Percentiles rank a stretch among this genome's conserved stretches.
phyloP scores from a whole-genome alignment of 169 alveolate species.

The Plasmodium gonderi region DNA sequence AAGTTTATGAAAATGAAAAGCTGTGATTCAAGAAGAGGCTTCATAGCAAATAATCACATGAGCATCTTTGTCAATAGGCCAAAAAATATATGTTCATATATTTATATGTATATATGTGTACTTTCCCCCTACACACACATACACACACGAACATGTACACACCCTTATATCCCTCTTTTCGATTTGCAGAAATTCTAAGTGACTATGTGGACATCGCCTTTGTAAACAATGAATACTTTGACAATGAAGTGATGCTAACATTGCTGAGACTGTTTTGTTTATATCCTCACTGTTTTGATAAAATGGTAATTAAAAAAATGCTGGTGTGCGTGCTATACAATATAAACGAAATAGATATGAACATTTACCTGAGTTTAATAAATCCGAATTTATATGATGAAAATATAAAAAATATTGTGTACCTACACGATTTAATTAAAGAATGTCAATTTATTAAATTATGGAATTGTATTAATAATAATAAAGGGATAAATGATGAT shows the following conservation, averaged over 20 bases:
- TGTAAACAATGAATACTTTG: slow-evolving; percentile 65
- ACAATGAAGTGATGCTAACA: slow-evolving; percentile 69
- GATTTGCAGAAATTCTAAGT: slow-evolving; percentile 28
- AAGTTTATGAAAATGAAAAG: no score
- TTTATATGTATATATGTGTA: not conserved
- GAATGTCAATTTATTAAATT: slow-evolving; percentile 50
- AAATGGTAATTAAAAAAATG: slow-evolving; percentile 46
- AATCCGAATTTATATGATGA: slow-evolving; percentile 66
- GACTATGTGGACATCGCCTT: slow-evolving; percentile 66
- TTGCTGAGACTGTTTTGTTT: slow-evolving; percentile 61
- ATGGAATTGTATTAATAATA: slow-evolving; percentile 50
- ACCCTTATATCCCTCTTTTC: not conserved
- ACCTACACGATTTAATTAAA: slow-evolving; percentile 42
- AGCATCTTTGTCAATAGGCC: no score
- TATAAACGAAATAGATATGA: slow-evolving; percentile 62
- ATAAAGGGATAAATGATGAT: slow-evolving; percentile 1
- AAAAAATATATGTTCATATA: no score
- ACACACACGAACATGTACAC: not conserved
- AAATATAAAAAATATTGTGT: slow-evolving; percentile 34
- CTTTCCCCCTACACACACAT: not conserved
- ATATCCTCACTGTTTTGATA: slow-evolving; percentile 72
- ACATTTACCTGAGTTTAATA: slow-evolving; percentile 55
- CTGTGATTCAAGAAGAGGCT: no score
- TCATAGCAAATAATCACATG: no score
- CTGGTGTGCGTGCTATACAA: slow-evolving; percentile 59